These are phyloP conservation scores for Plasmodium vinckei DNA, from an alignment of 169 alveolate species.

Conservation along the genomic window DNA sequence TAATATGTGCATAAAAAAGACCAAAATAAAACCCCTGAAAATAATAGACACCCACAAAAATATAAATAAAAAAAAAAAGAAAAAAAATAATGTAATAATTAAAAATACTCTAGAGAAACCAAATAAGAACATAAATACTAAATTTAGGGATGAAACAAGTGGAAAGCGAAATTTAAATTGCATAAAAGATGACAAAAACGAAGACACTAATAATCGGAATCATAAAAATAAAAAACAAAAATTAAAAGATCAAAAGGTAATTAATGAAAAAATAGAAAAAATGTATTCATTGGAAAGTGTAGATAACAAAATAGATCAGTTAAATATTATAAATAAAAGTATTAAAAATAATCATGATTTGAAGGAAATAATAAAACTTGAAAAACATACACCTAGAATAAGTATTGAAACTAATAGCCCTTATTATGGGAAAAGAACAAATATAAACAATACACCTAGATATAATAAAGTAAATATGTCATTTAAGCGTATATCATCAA, in stretches of 20 bases:
- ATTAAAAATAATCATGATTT: background rate
- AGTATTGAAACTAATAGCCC: constrained; percentile 16
- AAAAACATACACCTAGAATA: constrained; percentile 15
- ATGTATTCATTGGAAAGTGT: background rate
- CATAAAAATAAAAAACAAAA: constrained; percentile 10
- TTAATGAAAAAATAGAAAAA: constrained; percentile 20
- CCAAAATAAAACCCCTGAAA: constrained; percentile 26
- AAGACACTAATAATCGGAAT: background rate
- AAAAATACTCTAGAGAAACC: constrained; percentile 39
- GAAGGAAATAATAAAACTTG: background rate
- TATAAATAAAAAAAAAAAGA: constrained; percentile 22
- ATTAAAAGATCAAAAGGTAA: constrained; percentile 33
- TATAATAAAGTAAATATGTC: constrained; percentile 19
- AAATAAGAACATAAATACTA: constrained; percentile 32
- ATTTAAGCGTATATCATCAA: constrained; percentile 15
- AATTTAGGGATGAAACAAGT: constrained; percentile 20
- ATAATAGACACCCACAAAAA: constrained; percentile 24
- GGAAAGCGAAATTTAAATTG: background rate
- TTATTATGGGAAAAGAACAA: constrained; percentile 6
- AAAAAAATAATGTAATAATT: constrained; percentile 17
- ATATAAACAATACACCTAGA: background rate
- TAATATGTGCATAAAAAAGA: constrained; percentile 20
- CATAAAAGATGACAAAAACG: constrained; percentile 10
- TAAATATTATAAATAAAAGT: constrained; percentile 5
- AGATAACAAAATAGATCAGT: constrained; percentile 8